Conservation (phyloP, 108 stramenopile genomes). For the Skeletonema tropicum region DNA sequence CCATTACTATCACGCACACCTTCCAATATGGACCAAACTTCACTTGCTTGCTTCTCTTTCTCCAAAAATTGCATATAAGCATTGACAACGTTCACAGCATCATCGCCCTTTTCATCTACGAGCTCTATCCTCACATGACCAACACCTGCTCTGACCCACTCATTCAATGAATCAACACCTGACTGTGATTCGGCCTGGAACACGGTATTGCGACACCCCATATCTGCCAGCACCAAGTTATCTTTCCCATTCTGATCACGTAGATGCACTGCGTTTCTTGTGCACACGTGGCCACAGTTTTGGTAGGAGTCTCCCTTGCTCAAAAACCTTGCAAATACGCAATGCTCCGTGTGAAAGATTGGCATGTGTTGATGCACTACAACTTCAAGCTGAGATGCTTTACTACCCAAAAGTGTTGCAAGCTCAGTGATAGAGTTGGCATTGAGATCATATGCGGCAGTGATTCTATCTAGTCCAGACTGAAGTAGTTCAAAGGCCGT, state of each 20-base stretch:
- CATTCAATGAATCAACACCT: conserved; percentile 57
- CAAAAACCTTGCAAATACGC: conserved; percentile 78
- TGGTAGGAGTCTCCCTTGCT: conserved; percentile 72
- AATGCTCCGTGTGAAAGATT: conserved; percentile 84
- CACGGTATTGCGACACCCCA: conserved; percentile 86
- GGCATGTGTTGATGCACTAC: conserved; percentile 76
- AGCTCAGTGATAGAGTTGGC: conserved; percentile 65
- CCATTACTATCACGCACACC: conserved; percentile 65
- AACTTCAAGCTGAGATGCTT: conserved; percentile 60
- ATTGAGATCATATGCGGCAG: conserved; percentile 70
- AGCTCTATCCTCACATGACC: conserved; percentile 68
- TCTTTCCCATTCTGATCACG: conserved; percentile 73
- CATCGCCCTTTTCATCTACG: conserved; percentile 65
- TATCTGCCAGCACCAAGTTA: conserved; percentile 81
- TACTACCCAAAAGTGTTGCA: conserved; percentile 35
- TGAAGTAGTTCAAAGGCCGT: conserved; percentile 65
- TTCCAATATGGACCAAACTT: conserved; percentile 52
- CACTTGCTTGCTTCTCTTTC: conserved; percentile 34
- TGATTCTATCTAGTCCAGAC: conserved; percentile 55
- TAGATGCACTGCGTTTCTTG: conserved; percentile 72
- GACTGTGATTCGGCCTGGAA: conserved; percentile 72
- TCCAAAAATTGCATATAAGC: conserved; percentile 51
- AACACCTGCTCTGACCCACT: conserved; percentile 63
- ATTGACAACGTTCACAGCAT: conserved; percentile 50
- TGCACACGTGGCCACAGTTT: conserved; percentile 84